These are phyloP conservation scores for Rhodotorula sphaerocarpa DNA, from an alignment of 768 basidiomycete genomes.

Conservation along the genomic window DNA sequence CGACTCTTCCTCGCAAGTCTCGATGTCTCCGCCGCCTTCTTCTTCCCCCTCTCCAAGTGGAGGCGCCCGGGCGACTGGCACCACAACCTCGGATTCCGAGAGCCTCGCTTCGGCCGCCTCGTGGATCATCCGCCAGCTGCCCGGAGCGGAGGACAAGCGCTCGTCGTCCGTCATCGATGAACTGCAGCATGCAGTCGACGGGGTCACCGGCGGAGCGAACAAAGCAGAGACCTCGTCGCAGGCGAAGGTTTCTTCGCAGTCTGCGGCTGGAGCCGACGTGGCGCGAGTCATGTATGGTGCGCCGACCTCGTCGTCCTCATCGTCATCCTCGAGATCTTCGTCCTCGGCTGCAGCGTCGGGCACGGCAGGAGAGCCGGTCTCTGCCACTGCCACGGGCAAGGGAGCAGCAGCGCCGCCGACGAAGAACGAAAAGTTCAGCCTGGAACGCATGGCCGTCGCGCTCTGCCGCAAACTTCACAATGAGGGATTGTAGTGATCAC, in stretches of 20 bases:
- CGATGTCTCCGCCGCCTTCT: neutral
- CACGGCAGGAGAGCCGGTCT: neutral
- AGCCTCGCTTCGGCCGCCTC: constrained; percentile 28
- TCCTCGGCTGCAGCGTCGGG: neutral
- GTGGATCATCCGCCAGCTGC: constrained; percentile 30
- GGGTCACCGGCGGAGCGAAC: no score
- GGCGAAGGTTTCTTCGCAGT: no score
- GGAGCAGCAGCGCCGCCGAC: no score
- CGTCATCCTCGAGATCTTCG: neutral
- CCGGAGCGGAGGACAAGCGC: neutral
- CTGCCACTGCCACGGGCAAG: neutral
- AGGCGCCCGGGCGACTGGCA: neutral
- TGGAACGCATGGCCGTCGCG: constrained; percentile 84
- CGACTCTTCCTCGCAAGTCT: no score
- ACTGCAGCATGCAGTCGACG: no score
- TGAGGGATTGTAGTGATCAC: constrained; percentile 59
- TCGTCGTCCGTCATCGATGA: no score
- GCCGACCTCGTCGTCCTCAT: neutral
- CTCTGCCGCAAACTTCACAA: constrained; percentile 82
- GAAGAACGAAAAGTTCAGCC: constrained; percentile 65
- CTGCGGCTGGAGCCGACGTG: no score
- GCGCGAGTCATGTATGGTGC: no score
- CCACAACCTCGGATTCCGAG: constrained; percentile 3
- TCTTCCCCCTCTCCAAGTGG: neutral
- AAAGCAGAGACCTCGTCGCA: no score